Percentiles rank a stretch among this genome's conserved stretches.
These are phyloP conservation scores for Serendipita indica DNA, from an alignment of 768 basidiomycete genomes.

Conservation along the genomic window DNA sequence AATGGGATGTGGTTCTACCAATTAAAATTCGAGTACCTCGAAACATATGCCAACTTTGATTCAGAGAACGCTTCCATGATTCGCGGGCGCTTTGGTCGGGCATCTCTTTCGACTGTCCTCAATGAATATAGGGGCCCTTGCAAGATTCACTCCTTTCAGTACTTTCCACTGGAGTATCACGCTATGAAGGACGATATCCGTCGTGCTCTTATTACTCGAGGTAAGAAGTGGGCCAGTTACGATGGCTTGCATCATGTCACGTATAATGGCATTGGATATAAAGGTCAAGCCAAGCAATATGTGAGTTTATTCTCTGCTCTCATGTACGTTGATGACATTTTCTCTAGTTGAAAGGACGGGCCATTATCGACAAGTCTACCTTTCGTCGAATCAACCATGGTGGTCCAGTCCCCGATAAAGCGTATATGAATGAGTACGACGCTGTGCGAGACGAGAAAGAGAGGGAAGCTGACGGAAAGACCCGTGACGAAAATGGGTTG, in stretches of 20 bases:
- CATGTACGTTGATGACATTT: background rate
- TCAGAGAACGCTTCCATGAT: background rate
- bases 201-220: slow-evolving; percentile 30
- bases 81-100: slow-evolving; percentile 22
- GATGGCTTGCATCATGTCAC: slow-evolving; percentile 40
- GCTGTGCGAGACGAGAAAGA: background rate
- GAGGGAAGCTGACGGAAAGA: background rate
- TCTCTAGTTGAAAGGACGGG: slow-evolving; percentile 35
- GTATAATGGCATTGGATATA: slow-evolving; percentile 38
- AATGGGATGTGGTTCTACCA: slow-evolving; percentile 30
- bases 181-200: slow-evolving; percentile 30
- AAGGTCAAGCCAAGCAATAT: slow-evolving; percentile 15
- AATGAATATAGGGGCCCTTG: slow-evolving; percentile 32
- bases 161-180: slow-evolving; percentile 41
- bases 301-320: background rate
- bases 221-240: slow-evolving; percentile 40
- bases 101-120: slow-evolving; percentile 26
- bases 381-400: slow-evolving; percentile 37
- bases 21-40: slow-evolving; percentile 36
- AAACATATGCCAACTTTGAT: slow-evolving; percentile 29
- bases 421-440: background rate
- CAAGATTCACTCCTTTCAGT: slow-evolving; percentile 35
- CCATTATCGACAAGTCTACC: slow-evolving; percentile 47
- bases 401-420: background rate
- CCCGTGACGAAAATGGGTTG: slow-evolving; percentile 17